Conservation (phyloP, 768 basidiomycete genomes). For the Rhizopogon vesiculosus region DNA sequence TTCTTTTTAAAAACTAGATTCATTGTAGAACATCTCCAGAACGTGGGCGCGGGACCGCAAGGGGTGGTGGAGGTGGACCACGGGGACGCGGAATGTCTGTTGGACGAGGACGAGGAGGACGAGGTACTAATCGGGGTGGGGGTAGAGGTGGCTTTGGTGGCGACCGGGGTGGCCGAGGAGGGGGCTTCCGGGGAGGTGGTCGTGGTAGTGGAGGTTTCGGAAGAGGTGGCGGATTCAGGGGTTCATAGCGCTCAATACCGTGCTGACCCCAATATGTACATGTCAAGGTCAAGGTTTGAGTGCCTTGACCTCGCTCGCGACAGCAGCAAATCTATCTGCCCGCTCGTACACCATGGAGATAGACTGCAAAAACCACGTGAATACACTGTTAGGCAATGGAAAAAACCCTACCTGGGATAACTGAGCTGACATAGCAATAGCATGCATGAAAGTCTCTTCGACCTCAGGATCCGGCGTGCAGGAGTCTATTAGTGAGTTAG, state of each 20-base stretch:
- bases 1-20: conserved; percentile 4
- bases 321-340: conserved; percentile 38
- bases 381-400: neutral
- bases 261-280: neutral
- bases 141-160: conserved; percentile 32
- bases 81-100: conserved; percentile 22
- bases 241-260: conserved; percentile 18
- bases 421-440: conserved; percentile 39
- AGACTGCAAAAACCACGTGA: conserved; percentile 27
- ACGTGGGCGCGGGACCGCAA: conserved; percentile 37
- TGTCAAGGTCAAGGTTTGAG: conserved; percentile 42
- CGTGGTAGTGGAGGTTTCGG: conserved; percentile 30
- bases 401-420: conserved; percentile 44
- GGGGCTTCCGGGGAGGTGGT: conserved; percentile 42
- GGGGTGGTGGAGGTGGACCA: conserved; percentile 14
- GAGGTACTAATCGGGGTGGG: conserved; percentile 32
- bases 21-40: conserved; percentile 35
- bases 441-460: conserved; percentile 25
- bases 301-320: conserved; percentile 45
- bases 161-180: conserved; percentile 40
- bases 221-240: conserved; percentile 42
- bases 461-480: conserved; percentile 17
- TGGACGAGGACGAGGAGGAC: conserved; percentile 32
- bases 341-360: conserved; percentile 49
- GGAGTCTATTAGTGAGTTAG: conserved; percentile 8